These are phyloP conservation scores for Rhododendron simsii DNA, from an alignment of 148 eudicot species.

Conservation along the genomic window DNA sequence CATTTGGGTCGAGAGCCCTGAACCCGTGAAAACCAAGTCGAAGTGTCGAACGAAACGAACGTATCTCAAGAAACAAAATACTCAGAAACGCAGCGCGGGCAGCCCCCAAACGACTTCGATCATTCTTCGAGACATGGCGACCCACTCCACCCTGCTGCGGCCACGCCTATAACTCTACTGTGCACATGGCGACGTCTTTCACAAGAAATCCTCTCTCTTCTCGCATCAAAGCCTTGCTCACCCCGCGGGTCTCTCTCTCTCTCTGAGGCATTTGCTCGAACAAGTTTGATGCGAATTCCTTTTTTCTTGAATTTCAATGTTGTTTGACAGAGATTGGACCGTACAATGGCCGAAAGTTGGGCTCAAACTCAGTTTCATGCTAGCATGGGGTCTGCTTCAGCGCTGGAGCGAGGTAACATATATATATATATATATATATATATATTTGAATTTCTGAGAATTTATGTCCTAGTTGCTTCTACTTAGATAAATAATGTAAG, in stretches of 20 bases:
- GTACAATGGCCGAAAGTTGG: slow-evolving; percentile 12
- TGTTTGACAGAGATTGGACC: slow-evolving; percentile 15
- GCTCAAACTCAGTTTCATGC: slow-evolving; percentile 15
- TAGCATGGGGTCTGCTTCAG: slow-evolving; percentile 11
- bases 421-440: no score
- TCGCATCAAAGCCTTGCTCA: slow-evolving; percentile 21
- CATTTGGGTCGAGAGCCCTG: background rate
- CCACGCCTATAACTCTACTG: background rate
- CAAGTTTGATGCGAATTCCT: slow-evolving; percentile 14
- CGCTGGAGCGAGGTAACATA: slow-evolving; percentile 11
- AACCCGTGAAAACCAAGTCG: background rate
- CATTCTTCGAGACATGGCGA: background rate
- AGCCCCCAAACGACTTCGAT: background rate
- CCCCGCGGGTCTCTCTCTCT: slow-evolving; percentile 21
- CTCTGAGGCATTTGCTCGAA: slow-evolving; percentile 36
- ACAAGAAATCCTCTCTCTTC: slow-evolving; percentile 16
- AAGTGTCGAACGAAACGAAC: background rate
- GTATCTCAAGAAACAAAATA: background rate
- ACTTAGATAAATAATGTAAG: background rate
- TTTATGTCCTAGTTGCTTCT: background rate
- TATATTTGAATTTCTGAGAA: background rate
- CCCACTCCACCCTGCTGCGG: background rate
- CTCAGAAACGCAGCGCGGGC: no score
- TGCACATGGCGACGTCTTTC: slow-evolving; percentile 1
- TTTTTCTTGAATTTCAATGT: background rate